phyloP scores from a whole-genome alignment of 2,329 filamentous ascomycete species.

The Colletotrichum australisinense region DNA sequence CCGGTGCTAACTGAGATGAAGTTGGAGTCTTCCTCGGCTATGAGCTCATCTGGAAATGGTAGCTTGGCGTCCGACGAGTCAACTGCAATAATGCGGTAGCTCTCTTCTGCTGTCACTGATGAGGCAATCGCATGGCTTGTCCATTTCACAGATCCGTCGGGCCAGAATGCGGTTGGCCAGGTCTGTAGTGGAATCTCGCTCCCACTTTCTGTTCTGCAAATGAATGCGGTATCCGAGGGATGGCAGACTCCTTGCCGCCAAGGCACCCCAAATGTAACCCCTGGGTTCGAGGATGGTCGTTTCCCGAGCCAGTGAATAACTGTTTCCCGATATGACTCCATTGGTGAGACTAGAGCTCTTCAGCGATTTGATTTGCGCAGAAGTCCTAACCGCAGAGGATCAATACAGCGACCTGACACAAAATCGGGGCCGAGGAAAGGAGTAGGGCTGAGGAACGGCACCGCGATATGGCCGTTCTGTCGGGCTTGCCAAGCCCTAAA shows the following conservation, averaged over 20 bases:
- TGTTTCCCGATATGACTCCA: background rate
- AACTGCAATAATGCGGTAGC: background rate
- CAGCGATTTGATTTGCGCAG: background rate
- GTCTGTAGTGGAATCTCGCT: background rate
- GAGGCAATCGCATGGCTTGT: background rate
- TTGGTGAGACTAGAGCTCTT: background rate
- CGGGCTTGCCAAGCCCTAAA: background rate
- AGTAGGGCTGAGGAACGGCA: background rate
- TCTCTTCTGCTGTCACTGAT: background rate
- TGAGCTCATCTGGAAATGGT: background rate
- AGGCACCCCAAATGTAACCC: background rate
- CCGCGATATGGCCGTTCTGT: background rate
- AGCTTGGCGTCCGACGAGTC: background rate
- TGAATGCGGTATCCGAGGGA: background rate
- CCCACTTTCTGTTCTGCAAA: background rate
- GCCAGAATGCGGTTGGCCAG: background rate
- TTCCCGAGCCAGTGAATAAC: background rate
- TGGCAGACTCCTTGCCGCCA: background rate
- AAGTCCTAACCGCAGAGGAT: background rate
- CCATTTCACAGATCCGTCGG: background rate
- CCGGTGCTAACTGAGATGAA: background rate
- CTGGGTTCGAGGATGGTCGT: background rate
- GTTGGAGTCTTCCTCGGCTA: background rate
- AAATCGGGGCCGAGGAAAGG: background rate
- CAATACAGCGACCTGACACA: background rate